Evolutionary conservation across 2,329 filamentous ascomycete genomes (phyloP).

Genomic region (Cercospora beticola): DNA sequence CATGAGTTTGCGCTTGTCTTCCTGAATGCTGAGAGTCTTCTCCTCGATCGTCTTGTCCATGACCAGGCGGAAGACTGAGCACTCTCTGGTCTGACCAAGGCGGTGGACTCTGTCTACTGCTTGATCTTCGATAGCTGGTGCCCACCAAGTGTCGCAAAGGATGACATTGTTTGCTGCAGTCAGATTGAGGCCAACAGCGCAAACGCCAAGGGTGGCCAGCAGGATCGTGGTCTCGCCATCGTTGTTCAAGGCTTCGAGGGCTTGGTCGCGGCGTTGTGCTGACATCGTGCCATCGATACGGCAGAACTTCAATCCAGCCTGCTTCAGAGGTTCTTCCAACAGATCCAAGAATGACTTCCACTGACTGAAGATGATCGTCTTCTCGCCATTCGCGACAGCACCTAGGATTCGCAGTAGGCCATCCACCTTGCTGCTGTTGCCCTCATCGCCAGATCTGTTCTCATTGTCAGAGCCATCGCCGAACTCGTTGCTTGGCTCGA

Average conservation of each 20-base stretch:
- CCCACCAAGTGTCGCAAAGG: conserved; percentile 79
- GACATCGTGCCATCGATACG: conserved; percentile 82
- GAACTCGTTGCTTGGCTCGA: conserved; percentile 57
- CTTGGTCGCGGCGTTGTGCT: conserved; percentile 66
- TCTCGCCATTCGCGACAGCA: conserved; percentile 64
- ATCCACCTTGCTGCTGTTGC: conserved; percentile 79
- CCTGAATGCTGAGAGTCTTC: conserved; percentile 73
- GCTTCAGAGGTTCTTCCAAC: conserved; percentile 66
- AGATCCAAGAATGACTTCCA: conserved; percentile 75
- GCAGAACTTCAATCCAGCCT: conserved; percentile 61
- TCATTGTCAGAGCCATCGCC: conserved; percentile 46
- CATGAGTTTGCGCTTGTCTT: conserved; percentile 75
- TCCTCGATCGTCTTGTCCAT: conserved; percentile 82
- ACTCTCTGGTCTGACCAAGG: conserved; percentile 75
- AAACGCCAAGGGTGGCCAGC: conserved; percentile 78
- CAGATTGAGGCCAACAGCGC: conserved; percentile 81
- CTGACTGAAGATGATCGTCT: conserved; percentile 73
- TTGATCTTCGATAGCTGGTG: conserved; percentile 88
- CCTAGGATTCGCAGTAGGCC: conserved; percentile 72
- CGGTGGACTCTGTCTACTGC: conserved; percentile 86
- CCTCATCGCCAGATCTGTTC: conserved; percentile 51
- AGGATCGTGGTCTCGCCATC: conserved; percentile 70
- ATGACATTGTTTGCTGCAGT: conserved; percentile 84
- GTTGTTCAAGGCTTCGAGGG: conserved; percentile 65
- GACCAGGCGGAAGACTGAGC: conserved; percentile 76